phyloP scores from a whole-genome alignment of 2,329 filamentous ascomycete species.

The Botrytis pseudocinerea region DNA sequence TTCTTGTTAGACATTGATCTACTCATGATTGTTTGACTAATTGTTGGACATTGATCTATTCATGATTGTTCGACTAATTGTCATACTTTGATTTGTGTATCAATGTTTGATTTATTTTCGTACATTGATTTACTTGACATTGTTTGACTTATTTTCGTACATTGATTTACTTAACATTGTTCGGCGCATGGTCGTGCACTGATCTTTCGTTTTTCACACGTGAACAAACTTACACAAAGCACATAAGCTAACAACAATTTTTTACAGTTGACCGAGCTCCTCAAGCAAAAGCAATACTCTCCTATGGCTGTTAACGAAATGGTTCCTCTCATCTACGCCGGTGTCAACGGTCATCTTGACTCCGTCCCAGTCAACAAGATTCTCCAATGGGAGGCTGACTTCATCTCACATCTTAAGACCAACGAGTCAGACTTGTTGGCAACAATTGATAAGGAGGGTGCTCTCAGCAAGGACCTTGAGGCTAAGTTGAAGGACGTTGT shows the following conservation, averaged over 20 bases:
- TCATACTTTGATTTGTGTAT: background rate
- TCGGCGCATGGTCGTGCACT: background rate
- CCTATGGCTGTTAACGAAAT: conserved; percentile 99
- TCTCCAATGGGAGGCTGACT: conserved; percentile 90
- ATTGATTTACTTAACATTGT: background rate
- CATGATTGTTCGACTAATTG: background rate
- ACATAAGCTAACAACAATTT: conserved; percentile 33
- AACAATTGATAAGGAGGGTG: conserved; percentile 93
- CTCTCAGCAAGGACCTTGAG: conserved; percentile 93
- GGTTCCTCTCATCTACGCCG: conserved; percentile 98
- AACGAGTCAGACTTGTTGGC: conserved; percentile 83
- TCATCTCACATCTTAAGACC: conserved; percentile 86
- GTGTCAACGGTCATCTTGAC: conserved; percentile 98
- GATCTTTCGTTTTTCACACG: background rate
- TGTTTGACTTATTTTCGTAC: too few species aligned
- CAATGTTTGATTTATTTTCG: background rate
- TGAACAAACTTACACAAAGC: conserved; percentile 27
- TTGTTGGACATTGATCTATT: background rate
- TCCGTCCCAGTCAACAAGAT: conserved; percentile 86
- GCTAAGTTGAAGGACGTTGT: conserved; percentile 77
- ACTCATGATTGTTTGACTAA: background rate
- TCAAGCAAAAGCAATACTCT: conserved; percentile 99
- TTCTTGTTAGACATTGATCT: background rate
- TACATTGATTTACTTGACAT: too few species aligned
- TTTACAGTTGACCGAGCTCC: conserved; percentile 80